A percentile compares a stretch with the other conserved stretches of the same genome.
These are phyloP conservation scores for Colletotrichum lentis DNA, from an alignment of 2,329 filamentous ascomycete species.

Conservation along the genomic window DNA sequence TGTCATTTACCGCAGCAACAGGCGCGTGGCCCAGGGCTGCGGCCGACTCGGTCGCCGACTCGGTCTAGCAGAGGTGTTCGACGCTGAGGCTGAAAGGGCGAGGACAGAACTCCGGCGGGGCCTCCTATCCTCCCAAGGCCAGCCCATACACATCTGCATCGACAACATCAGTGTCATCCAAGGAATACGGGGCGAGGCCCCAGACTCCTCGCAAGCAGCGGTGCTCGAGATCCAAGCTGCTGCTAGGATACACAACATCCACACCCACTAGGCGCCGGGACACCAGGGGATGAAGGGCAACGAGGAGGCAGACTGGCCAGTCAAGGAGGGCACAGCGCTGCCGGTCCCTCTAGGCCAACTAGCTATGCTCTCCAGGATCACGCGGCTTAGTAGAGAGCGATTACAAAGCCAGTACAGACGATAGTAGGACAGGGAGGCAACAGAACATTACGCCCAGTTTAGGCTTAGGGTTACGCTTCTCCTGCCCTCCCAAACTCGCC, in stretches of 20 bases:
- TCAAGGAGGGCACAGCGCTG: not conserved
- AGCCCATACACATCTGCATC: too few relatives aligned
- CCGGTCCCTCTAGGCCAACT: not conserved
- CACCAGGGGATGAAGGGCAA: slow-evolving; percentile 9
- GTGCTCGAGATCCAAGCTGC: too few relatives aligned
- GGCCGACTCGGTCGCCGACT: too few relatives aligned
- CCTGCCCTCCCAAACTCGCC: not conserved
- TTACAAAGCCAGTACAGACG: not conserved
- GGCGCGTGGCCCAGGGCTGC: not conserved
- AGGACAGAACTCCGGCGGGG: too few relatives aligned
- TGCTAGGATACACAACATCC: not conserved
- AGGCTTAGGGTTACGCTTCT: not conserved
- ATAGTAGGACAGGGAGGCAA: not conserved
- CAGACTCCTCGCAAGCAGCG: too few relatives aligned
- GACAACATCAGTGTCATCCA: too few relatives aligned
- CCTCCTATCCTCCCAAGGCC: too few relatives aligned
- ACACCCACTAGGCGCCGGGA: not conserved
- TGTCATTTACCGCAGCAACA: not conserved
- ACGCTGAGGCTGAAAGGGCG: not conserved
- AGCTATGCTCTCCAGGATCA: not conserved
- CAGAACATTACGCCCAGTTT: not conserved
- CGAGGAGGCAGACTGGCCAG: slow-evolving; percentile 3
- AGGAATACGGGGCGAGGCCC: too few relatives aligned
- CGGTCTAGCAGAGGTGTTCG: not conserved
- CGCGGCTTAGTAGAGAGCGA: not conserved